Conservation (phyloP, 345 rosid species). For the Passiflora organensis region DNA sequence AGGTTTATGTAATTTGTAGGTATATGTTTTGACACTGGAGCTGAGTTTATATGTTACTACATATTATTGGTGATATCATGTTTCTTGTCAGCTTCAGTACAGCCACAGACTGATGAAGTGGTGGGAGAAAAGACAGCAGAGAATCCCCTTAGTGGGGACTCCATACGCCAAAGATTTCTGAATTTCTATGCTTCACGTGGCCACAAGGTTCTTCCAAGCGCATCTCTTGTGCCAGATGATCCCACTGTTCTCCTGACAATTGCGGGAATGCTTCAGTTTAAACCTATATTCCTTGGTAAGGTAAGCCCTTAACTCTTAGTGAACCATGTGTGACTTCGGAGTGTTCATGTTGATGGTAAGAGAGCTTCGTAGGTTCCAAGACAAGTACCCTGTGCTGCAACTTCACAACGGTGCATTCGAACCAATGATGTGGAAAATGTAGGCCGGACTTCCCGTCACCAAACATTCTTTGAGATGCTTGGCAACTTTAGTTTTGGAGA, state of each 20-base stretch:
- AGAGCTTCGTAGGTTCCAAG: conserved; percentile 56
- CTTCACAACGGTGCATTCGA: conserved; percentile 87
- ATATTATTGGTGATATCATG: conserved; percentile 17
- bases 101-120: conserved; percentile 51
- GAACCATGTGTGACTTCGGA: background rate
- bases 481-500: conserved; percentile 97
- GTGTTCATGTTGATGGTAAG: conserved; percentile 1
- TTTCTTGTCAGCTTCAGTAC: conserved; percentile 60
- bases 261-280: conserved; percentile 98
- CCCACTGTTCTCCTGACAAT: conserved; percentile 91
- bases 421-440: conserved; percentile 96
- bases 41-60: conserved; percentile 17
- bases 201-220: conserved; percentile 80
- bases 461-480: conserved; percentile 96
- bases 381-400: conserved; percentile 75
- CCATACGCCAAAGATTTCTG: conserved; percentile 70
- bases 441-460: conserved; percentile 82
- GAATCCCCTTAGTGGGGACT: conserved; percentile 59
- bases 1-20: conserved; percentile 36
- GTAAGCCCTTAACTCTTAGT: conserved; percentile 20
- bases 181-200: conserved; percentile 86
- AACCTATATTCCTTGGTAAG: conserved; percentile 93
- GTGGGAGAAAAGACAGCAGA: conserved; percentile 37
- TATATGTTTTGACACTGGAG: conserved; percentile 3
- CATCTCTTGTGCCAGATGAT: conserved; percentile 95